Conservation (phyloP, 2,329 filamentous ascomycete species). For the Exophiala mesophila region DNA sequence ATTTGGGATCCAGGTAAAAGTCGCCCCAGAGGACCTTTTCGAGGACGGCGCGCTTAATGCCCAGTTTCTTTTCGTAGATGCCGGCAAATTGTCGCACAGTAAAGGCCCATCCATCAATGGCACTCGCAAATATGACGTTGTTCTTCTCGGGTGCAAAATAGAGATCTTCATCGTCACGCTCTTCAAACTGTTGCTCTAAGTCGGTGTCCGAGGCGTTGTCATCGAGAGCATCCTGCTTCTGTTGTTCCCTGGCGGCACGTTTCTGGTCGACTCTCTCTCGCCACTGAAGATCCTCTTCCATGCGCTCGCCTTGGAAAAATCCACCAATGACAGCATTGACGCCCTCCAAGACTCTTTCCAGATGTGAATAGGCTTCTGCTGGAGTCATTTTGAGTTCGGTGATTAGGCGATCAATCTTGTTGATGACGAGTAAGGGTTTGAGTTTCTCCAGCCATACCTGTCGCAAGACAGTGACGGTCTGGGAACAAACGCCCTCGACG, state of each 20-base stretch:
- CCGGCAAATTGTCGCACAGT: constrained; percentile 90
- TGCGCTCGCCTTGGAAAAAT: constrained; percentile 95
- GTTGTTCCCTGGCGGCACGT: constrained; percentile 58
- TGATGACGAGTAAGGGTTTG: constrained; percentile 90
- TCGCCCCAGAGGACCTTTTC: constrained; percentile 97
- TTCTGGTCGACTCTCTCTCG: constrained; percentile 86
- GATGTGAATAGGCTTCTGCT: constrained; percentile 78
- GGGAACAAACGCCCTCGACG: constrained; percentile 95
- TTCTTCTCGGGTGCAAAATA: constrained; percentile 98
- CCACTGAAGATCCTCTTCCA: constrained; percentile 98
- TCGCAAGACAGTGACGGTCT: constrained; percentile 92
- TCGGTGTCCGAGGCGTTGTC: constrained; percentile 35
- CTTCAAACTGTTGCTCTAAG: constrained; percentile 64
- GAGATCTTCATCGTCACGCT: constrained; percentile 90
- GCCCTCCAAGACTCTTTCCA: constrained; percentile 86
- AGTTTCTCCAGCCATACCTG: constrained; percentile 95
- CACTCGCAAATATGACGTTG: constrained; percentile 98
- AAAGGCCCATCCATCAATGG: constrained; percentile 98
- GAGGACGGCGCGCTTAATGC: constrained; percentile 79
- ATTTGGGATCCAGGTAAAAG: constrained; percentile 94
- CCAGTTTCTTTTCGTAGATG: constrained; percentile 93
- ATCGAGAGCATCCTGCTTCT: constrained; percentile 30
- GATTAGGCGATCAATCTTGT: constrained; percentile 94
- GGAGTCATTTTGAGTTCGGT: constrained; percentile 94
- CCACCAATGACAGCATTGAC: constrained; percentile 96